Evolutionary conservation across 2,329 filamentous ascomycete species (phyloP).

Genomic region (Drechslera avenae): DNA sequence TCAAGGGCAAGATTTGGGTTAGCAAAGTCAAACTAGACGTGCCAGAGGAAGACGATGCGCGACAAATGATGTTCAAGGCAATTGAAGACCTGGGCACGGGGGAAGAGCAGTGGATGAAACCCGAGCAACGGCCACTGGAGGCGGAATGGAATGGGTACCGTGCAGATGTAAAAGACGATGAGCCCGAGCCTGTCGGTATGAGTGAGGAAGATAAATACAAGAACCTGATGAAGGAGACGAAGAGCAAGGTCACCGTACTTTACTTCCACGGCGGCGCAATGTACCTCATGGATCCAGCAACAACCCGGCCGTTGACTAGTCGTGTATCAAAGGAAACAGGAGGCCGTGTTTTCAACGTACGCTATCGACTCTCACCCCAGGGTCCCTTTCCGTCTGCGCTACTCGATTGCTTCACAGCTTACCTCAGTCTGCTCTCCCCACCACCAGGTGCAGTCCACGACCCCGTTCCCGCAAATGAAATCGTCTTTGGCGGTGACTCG

Average conservation of each 20-base stretch:
- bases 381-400: conserved; percentile 75
- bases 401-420: conserved; percentile 73
- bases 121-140: conserved; percentile 63
- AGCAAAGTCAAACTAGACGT: conserved; percentile 68
- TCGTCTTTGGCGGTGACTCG: conserved; percentile 75
- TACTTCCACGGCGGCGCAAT: conserved; percentile 81
- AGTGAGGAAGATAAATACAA: conserved; percentile 69
- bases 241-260: conserved; percentile 66
- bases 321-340: conserved; percentile 69
- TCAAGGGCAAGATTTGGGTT: conserved; percentile 84
- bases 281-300: conserved; percentile 71
- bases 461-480: conserved; percentile 66
- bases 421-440: conserved; percentile 74
- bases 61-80: conserved; percentile 63
- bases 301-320: conserved; percentile 64
- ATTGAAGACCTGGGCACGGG: conserved; percentile 61
- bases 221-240: conserved; percentile 70
- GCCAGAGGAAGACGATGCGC: conserved; percentile 59
- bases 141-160: conserved; percentile 80
- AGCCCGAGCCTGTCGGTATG: conserved; percentile 58
- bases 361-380: conserved; percentile 77
- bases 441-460: conserved; percentile 69
- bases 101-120: conserved; percentile 44
- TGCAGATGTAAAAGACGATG: conserved; percentile 56
- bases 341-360: conserved; percentile 72